Percentiles rank a stretch among this genome's conserved stretches.
These are phyloP conservation scores for Saturnispora dispora DNA, from an alignment of 805 yeast species.

Conservation along the genomic window DNA sequence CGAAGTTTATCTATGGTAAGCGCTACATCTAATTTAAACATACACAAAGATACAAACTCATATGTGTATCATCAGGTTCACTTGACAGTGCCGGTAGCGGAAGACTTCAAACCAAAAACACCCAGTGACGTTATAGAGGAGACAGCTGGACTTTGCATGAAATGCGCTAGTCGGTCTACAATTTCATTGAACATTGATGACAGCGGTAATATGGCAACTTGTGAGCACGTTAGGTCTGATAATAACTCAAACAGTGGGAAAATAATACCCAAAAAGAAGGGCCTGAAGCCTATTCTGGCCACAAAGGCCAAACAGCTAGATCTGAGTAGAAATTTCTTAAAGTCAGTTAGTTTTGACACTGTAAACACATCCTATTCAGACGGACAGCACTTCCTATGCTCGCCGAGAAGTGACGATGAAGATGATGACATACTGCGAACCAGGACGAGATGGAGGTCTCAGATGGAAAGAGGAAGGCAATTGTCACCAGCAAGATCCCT, in stretches of 20 bases:
- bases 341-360: slow-evolving; percentile 44
- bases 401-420: slow-evolving; percentile 16
- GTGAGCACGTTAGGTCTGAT: not conserved
- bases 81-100: slow-evolving; percentile 13
- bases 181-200: not conserved
- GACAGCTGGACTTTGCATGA: slow-evolving; percentile 10
- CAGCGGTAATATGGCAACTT: not conserved
- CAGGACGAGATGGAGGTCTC: slow-evolving; percentile 6
- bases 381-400: slow-evolving; percentile 9
- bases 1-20: not conserved
- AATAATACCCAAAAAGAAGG: not conserved
- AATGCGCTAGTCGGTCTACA: slow-evolving; percentile 9
- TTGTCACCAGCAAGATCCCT: slow-evolving; percentile 1
- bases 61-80: slow-evolving; percentile 19
- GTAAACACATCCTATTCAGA: slow-evolving; percentile 32
- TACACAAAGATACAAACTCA: not conserved
- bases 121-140: slow-evolving; percentile 13
- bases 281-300: slow-evolving; percentile 10
- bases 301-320: slow-evolving; percentile 5
- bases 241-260: not conserved
- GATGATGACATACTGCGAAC: slow-evolving; percentile 13
- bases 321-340: slow-evolving; percentile 8
- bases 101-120: slow-evolving; percentile 17
- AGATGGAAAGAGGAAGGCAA: not conserved
- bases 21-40: not conserved